phyloP scores from a whole-genome alignment of 805 yeast genomes.

The Danielozyma ontarioensis region DNA sequence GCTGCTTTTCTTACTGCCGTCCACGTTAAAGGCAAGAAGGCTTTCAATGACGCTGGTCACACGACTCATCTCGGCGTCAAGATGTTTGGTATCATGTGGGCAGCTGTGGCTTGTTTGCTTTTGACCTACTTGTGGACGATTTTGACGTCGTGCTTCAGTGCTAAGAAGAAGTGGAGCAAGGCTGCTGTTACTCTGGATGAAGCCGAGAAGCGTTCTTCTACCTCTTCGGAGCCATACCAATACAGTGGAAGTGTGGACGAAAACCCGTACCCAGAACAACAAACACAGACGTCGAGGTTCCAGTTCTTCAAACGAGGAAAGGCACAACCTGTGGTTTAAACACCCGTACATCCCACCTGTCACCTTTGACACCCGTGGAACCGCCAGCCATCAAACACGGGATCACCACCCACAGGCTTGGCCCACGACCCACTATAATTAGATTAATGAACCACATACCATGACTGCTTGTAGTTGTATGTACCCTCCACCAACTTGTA shows the following conservation, averaged over 20 bases:
- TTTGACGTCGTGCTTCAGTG: neutral
- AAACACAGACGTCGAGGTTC: neutral
- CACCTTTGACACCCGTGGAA: too few species aligned
- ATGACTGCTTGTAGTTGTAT: too few species aligned
- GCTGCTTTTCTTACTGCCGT: conserved; percentile 50
- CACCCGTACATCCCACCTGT: too few species aligned
- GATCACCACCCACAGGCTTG: too few species aligned
- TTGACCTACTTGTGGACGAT: neutral
- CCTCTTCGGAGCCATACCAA: neutral
- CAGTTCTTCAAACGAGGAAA: neutral
- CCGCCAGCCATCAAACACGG: too few species aligned
- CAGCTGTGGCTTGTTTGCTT: conserved; percentile 28
- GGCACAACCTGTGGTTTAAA: too few species aligned
- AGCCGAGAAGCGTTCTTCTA: neutral
- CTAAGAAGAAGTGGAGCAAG: neutral
- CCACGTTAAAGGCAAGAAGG: conserved; percentile 48
- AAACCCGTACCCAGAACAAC: neutral
- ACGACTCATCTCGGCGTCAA: conserved; percentile 41
- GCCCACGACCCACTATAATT: too few species aligned
- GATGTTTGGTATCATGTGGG: conserved; percentile 63
- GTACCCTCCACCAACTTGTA: too few species aligned
- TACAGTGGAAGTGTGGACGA: neutral
- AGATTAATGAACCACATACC: too few species aligned
- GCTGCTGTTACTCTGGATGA: neutral
- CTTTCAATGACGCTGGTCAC: conserved; percentile 40